Base-by-base conservation (phyloP, 164 flowering plant species). In the Platanus orientalis region DNA sequence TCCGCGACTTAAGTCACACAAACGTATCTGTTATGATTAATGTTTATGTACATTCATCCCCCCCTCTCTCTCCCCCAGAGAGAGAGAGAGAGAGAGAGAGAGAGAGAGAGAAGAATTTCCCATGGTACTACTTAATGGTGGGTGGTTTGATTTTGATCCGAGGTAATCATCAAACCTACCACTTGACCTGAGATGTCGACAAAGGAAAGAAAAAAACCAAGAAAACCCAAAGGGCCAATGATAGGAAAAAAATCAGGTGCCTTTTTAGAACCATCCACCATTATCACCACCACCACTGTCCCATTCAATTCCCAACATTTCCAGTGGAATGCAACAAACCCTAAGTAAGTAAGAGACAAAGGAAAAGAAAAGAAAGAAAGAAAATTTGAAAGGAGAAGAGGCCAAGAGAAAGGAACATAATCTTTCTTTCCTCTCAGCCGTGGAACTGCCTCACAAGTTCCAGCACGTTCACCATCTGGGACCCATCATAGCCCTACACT, bases 401-500 rank as follows among this genome's bases (percentile, higher is more conserved):
- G 4, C 12, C n/a, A 45, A 45, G 20, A 5, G 6, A 45, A 17
- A 6, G 16, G 19, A 45, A 16, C 49, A 45, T 45, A 17, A 45
- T 19, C n/a, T 17, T 45, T 45, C 49, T 45, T 45, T 45, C 49
- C 49, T 5, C 5, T 45, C 49, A 16, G n/a, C 28, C 29, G 6
- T 51, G 28, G 25, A 51, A 2, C 29, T 51, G 55, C 55, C 55
- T 51, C 29, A 24, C 49, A 51, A 51, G 55, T 49, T 49, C 24
- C 55, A 23, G 20, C 55, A 51, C 29, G 1, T 40, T 4, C 51
- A 59, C 45, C 52, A 57, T 44, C 26, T 59, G 34, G 51, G 62
- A 44, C 62, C 52, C 55, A 51, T 24, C 16, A 51, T 17, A 3
- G 12, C 28, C 55, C 28, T 5, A 24, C 17, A 5, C 55, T 13